Evolutionary conservation across 2,329 filamentous ascomycete genomes (phyloP).

Genomic region (Diplodia corticola): DNA sequence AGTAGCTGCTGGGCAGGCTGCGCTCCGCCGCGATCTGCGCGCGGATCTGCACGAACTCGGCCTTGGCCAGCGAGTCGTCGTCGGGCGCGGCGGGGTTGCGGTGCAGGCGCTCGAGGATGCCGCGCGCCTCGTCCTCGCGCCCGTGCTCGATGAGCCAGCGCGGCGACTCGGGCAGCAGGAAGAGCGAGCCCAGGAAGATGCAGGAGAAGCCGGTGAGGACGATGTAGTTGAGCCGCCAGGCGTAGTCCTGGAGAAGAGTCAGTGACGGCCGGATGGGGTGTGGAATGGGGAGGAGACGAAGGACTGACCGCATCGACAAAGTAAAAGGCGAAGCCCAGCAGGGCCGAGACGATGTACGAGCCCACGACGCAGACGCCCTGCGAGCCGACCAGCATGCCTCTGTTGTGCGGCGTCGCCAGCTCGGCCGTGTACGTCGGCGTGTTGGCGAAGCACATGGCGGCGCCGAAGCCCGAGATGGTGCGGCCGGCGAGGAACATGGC

Average conservation of each 20-base stretch:
- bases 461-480: constrained; percentile 20
- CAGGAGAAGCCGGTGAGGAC: constrained; percentile 14
- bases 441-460: constrained; percentile 21
- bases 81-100: constrained; percentile 27
- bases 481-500: constrained; percentile 22
- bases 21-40: constrained; percentile 31
- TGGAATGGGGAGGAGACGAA: not conserved
- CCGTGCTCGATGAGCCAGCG: constrained; percentile 60
- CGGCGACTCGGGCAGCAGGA: constrained; percentile 58
- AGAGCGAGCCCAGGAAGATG: constrained; percentile 51
- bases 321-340: constrained; percentile 50
- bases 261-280: not conserved
- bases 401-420: constrained; percentile 19
- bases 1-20: constrained; percentile 29
- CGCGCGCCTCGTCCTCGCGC: constrained; percentile 48
- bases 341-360: constrained; percentile 76
- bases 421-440: constrained; percentile 22
- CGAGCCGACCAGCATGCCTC: constrained; percentile 22
- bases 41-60: constrained; percentile 33
- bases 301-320: not conserved
- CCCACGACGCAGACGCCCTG: constrained; percentile 77
- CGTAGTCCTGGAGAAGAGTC: not conserved
- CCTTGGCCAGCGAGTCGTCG: constrained; percentile 29
- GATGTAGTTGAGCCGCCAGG: constrained; percentile 59
- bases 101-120: constrained; percentile 37